Conservation (phyloP, 2,329 filamentous ascomycete genomes). For the Chaetomiaceae sp. region DNA sequence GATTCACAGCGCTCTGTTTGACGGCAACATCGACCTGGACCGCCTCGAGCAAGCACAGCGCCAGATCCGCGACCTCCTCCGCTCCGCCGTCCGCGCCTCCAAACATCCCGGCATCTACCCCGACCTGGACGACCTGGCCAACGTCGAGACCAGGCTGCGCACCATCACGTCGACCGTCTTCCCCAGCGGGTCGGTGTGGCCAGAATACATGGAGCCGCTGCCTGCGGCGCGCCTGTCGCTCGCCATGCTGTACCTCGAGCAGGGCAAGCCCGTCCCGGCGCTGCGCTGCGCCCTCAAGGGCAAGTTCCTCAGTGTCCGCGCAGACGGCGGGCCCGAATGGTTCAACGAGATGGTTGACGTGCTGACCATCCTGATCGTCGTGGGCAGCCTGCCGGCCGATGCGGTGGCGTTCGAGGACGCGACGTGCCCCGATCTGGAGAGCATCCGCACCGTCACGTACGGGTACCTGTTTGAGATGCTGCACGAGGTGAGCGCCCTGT, state of each 20-base stretch:
- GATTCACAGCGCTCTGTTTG: conserved; percentile 15
- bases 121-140: conserved; percentile 14
- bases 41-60: conserved; percentile 17
- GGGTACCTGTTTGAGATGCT: conserved; percentile 23
- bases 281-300: conserved; percentile 26
- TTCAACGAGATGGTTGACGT: conserved; percentile 25
- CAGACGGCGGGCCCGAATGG: conserved; percentile 22
- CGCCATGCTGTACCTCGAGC: conserved; percentile 21
- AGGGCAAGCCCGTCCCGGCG: conserved; percentile 18
- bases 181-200: conserved; percentile 21
- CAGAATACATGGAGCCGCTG: conserved; percentile 27
- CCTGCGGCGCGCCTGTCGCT: conserved; percentile 23
- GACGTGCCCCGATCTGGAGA: conserved; percentile 12
- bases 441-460: conserved; percentile 21
- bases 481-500: conserved; percentile 15
- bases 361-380: conserved; percentile 18
- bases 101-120: conserved; percentile 13
- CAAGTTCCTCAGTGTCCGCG: conserved; percentile 19
- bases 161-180: conserved; percentile 16
- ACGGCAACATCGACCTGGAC: conserved; percentile 10
- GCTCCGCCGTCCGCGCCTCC: conserved; percentile 7
- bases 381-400: conserved; percentile 13
- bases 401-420: conserved; percentile 5
- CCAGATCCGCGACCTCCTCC: conserved; percentile 16
- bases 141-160: conserved; percentile 18